Percentiles rank a stretch among this genome's conserved stretches.
These are phyloP conservation scores for Penicillium brevicompactum DNA, from an alignment of 2,329 filamentous ascomycete genomes.

Conservation along the genomic window DNA sequence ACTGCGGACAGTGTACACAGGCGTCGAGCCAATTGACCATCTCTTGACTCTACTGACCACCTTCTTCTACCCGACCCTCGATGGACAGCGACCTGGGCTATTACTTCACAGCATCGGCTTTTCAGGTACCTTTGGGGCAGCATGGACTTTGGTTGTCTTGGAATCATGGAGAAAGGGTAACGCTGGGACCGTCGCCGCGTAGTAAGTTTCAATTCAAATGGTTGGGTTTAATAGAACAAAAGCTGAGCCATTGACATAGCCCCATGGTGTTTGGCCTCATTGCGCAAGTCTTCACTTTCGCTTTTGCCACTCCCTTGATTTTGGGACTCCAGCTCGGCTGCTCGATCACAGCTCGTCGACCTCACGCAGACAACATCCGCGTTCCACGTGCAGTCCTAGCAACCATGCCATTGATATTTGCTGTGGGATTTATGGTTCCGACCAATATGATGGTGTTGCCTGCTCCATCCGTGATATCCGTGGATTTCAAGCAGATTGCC, in stretches of 20 bases:
- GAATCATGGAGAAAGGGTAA: constrained; percentile 51
- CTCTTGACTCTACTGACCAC: constrained; percentile 34
- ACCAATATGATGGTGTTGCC: constrained; percentile 48
- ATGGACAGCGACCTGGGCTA: constrained; percentile 39
- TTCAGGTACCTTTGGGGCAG: constrained; percentile 43
- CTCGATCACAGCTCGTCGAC: constrained; percentile 43
- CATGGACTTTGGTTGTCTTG: constrained; percentile 47
- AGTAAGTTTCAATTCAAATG: constrained; percentile 35
- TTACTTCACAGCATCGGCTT: constrained; percentile 42
- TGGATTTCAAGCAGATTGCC: constrained; percentile 50
- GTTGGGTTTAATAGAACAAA: constrained; percentile 5
- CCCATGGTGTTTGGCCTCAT: constrained; percentile 42
- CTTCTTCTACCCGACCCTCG: constrained; percentile 46
- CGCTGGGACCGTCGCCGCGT: constrained; percentile 42
- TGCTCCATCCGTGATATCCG: constrained; percentile 40
- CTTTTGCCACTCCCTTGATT: constrained; percentile 48
- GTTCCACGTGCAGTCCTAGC: constrained; percentile 34
- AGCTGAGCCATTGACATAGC: constrained; percentile 25
- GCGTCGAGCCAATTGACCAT: constrained; percentile 34
- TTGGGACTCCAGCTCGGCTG: constrained; percentile 46
- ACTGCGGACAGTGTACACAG: constrained; percentile 37
- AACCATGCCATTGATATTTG: constrained; percentile 45
- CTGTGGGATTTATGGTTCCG: constrained; percentile 49
- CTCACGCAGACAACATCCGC: constrained; percentile 36
- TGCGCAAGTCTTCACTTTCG: constrained; percentile 48